Evolutionary conservation across 495 filamentous ascomycete genomes (phyloP).

Genomic region (Penicillium turbatum): DNA sequence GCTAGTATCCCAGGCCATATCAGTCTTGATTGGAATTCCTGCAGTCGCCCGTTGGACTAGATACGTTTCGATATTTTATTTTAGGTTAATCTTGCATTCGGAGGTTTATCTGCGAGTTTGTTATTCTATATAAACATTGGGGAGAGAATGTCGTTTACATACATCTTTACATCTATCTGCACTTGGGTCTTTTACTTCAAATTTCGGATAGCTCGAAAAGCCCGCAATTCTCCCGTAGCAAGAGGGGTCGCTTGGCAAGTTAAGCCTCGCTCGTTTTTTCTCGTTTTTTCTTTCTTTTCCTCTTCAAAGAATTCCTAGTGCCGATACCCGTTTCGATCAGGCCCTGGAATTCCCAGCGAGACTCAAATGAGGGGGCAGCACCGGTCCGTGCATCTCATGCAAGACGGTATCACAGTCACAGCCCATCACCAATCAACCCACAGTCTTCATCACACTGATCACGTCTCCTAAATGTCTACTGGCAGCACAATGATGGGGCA

Average conservation of each 20-base stretch:
- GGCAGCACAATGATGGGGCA: slow-evolving; percentile 4
- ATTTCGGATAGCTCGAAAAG: not conserved
- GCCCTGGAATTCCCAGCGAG: not conserved
- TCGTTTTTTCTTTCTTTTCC: not conserved
- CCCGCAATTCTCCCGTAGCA: not conserved
- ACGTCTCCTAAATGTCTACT: slow-evolving; percentile 17
- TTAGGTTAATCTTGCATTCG: slow-evolving; percentile 5
- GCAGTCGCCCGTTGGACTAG: not conserved
- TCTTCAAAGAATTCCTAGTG: no score
- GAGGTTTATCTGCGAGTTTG: not conserved
- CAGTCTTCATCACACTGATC: slow-evolving; percentile 24
- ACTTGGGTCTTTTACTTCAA: not conserved
- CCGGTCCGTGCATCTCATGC: slow-evolving; percentile 31
- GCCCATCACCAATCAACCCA: slow-evolving; percentile 28
- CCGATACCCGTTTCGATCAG: not conserved
- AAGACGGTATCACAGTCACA: slow-evolving; percentile 40
- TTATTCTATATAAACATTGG: not conserved
- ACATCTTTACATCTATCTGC: not conserved
- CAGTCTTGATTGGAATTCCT: not conserved
- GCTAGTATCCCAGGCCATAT: not conserved
- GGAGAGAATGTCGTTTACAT: not conserved
- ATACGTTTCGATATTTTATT: not conserved
- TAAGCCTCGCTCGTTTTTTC: no score
- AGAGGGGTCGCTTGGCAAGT: not conserved
- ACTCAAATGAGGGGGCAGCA: slow-evolving; percentile 2